Evolutionary conservation across 345 rosid species (phyloP).

Genomic region (Heritiera littoralis): DNA sequence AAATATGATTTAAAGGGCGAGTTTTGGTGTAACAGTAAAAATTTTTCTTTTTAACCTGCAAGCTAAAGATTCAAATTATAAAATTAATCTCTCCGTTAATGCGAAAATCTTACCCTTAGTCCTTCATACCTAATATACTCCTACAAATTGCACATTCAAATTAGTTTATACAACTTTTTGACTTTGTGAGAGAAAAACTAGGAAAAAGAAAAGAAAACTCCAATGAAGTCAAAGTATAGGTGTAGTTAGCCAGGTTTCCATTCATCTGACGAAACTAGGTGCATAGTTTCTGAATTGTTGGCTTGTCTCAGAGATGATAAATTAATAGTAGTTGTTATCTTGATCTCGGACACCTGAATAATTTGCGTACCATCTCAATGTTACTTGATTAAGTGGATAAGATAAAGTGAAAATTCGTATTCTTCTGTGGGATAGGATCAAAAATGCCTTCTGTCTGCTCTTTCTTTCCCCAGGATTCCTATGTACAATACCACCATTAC

Average conservation of each 20-base stretch:
- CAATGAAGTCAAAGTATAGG: not conserved
- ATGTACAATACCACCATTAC: constrained; percentile 31
- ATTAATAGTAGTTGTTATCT: not conserved
- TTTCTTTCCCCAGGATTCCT: constrained; percentile 27
- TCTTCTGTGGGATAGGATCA: constrained; percentile 34
- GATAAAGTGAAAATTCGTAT: constrained; percentile 42
- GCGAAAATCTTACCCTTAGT: constrained; percentile 4
- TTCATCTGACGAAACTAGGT: not conserved
- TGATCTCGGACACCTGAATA: not conserved
- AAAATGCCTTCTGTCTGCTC: constrained; percentile 43
- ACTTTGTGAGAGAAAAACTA: no score
- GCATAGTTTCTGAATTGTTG: not conserved
- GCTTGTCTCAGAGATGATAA: not conserved
- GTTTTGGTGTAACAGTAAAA: no score
- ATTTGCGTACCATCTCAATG: not conserved
- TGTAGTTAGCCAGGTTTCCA: not conserved
- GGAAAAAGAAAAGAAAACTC: not conserved
- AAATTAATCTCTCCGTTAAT: no score
- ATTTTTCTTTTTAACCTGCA: no score
- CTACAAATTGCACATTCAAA: not conserved
- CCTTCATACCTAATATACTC: constrained; percentile 18
- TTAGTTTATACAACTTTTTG: not conserved
- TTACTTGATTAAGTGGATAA: constrained; percentile 14
- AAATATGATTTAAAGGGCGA: not conserved
- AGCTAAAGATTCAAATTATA: no score